phyloP scores from a whole-genome alignment of 371 early-diverging fungal species.

The Chytridium lagenaria region DNA sequence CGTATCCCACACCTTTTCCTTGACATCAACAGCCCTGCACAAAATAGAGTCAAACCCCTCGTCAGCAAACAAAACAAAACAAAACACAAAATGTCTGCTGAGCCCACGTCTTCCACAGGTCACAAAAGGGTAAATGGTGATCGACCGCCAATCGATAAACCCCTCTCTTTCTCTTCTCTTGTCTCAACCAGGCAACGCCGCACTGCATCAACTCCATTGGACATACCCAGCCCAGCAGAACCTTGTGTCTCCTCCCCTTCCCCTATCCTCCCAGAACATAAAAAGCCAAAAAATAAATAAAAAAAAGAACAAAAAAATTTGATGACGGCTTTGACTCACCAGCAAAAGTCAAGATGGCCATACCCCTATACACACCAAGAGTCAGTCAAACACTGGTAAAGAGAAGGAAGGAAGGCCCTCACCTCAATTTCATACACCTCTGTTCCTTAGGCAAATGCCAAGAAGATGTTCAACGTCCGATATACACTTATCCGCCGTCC shows the following conservation, averaged over 20 bases:
- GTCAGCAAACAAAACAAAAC: not conserved
- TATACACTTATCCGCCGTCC: constrained; percentile 29
- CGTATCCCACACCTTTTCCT: constrained; percentile 30
- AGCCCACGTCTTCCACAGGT: not conserved
- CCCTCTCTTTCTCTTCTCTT: not conserved
- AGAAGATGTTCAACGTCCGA: constrained; percentile 33
- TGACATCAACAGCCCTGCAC: constrained; percentile 28
- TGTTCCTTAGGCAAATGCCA: constrained; percentile 27
- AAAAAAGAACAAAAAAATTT: not conserved
- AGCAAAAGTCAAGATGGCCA: constrained; percentile 40
- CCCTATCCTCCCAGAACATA: not conserved
- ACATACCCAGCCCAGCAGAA: too few species aligned
- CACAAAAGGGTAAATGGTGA: too few species aligned
- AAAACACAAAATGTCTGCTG: not conserved
- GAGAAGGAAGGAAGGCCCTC: not conserved
- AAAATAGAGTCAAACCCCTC: not conserved
- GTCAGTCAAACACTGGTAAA: constrained; percentile 10
- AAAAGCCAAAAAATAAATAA: not conserved
- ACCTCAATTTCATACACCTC: constrained; percentile 22
- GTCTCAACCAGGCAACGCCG: too few species aligned
- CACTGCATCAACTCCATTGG: too few species aligned
- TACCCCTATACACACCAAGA: constrained; percentile 35
- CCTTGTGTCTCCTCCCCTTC: not conserved
- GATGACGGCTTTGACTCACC: not conserved
- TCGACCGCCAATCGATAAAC: too few species aligned